phyloP scores from a whole-genome alignment of 495 filamentous ascomycete species.

The Elaphomyces granulatus region DNA sequence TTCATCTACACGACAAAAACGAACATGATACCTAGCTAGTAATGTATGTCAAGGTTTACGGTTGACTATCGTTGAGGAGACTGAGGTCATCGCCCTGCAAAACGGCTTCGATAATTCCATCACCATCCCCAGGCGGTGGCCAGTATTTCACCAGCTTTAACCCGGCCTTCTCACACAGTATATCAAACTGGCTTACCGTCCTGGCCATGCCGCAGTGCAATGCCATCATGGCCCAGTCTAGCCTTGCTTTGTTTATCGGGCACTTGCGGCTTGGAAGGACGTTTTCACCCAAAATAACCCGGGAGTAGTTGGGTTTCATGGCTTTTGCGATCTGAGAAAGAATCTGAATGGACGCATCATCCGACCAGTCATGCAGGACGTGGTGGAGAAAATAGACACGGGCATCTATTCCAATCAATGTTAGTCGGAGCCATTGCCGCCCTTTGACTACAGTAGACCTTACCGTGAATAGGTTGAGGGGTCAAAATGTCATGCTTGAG shows the following conservation, averaged over 20 bases:
- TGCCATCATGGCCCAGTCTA: conserved; percentile 30
- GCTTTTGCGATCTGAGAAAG: conserved; percentile 14
- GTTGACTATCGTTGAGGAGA: too few relatives aligned
- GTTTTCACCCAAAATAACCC: conserved; percentile 29
- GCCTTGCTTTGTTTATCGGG: conserved; percentile 14
- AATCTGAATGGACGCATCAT: conserved; percentile 17
- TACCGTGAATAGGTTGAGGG: conserved; percentile 31
- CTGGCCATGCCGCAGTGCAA: conserved; percentile 21
- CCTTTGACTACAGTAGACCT: not conserved
- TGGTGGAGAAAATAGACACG: conserved; percentile 33
- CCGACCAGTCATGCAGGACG: conserved; percentile 33
- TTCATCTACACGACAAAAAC: too few relatives aligned
- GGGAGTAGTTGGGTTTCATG: conserved; percentile 34
- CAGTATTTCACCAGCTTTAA: conserved; percentile 23
- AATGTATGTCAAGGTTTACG: too few relatives aligned
- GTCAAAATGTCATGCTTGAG: conserved; percentile 30
- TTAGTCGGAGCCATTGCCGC: not conserved
- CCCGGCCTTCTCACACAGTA: conserved; percentile 19
- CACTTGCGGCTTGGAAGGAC: conserved; percentile 28
- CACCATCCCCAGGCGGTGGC: conserved; percentile 12
- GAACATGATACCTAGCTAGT: too few relatives aligned
- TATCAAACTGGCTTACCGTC: conserved; percentile 22
- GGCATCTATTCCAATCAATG: conserved; percentile 14
- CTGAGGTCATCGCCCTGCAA: not conserved
- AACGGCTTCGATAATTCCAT: conserved; percentile 18